Percentiles rank a stretch among this genome's conserved stretches.
Conservation (phyloP, 805 yeast genomes). For the Ogataea haglerorum region DNA sequence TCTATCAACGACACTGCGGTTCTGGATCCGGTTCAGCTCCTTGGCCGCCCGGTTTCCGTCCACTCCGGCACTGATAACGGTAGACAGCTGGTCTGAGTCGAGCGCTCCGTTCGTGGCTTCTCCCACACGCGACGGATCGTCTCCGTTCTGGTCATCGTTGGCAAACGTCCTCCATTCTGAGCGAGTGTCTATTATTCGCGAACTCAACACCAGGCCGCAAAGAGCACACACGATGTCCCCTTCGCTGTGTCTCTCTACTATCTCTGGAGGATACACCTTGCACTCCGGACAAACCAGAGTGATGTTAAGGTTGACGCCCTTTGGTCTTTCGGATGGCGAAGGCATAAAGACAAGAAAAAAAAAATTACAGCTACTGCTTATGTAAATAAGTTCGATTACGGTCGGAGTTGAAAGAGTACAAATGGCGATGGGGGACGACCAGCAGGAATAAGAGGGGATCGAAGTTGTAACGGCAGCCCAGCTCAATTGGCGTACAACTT, state of each 20-base stretch:
- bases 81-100: constrained; percentile 87
- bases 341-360: constrained; percentile 17
- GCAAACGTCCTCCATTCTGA: constrained; percentile 99
- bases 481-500: neutral
- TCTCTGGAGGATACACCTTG: constrained; percentile 90
- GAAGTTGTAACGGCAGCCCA: neutral
- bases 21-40: constrained; percentile 87
- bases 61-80: constrained; percentile 84
- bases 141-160: constrained; percentile 96
- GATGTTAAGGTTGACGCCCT: constrained; percentile 82
- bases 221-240: constrained; percentile 98
- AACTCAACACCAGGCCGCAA: constrained; percentile 92
- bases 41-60: constrained; percentile 85
- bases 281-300: constrained; percentile 94
- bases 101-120: constrained; percentile 91
- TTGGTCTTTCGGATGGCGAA: constrained; percentile 29
- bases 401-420: neutral
- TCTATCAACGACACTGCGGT: constrained; percentile 77
- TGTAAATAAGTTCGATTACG: constrained; percentile 1
- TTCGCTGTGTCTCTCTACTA: constrained; percentile 91
- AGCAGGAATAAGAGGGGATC: neutral
- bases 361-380: constrained; percentile 1
- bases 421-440: neutral
- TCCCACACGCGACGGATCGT: constrained; percentile 99
- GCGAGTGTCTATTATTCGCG: constrained; percentile 87